Conservation (phyloP, 2,329 filamentous ascomycete species). For the Ascosphaera pollenicola region DNA sequence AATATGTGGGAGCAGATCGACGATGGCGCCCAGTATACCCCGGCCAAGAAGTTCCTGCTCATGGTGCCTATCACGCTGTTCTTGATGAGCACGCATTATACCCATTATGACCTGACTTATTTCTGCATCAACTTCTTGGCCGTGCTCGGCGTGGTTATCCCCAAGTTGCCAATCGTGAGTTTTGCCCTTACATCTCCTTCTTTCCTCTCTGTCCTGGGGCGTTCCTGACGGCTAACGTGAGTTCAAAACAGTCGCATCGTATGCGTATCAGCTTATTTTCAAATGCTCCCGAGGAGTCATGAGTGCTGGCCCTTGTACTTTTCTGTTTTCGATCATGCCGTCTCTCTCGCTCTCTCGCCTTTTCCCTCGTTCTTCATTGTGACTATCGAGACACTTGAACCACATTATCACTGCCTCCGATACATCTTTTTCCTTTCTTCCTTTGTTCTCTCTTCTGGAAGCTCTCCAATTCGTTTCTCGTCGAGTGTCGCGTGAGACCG, state of each 20-base stretch:
- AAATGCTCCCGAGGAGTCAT: conserved; percentile 39
- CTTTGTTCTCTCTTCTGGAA: too few species aligned
- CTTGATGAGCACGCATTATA: conserved; percentile 94
- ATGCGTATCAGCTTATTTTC: conserved; percentile 58
- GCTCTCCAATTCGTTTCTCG: too few species aligned
- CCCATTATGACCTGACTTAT: conserved; percentile 90
- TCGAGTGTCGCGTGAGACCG: too few species aligned
- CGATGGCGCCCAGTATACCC: conserved; percentile 95
- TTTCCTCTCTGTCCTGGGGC: too few species aligned
- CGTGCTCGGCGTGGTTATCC: conserved; percentile 78
- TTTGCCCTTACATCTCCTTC: conserved; percentile 13
- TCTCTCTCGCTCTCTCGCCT: not conserved
- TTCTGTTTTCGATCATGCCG: not conserved
- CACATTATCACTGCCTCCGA: too few species aligned
- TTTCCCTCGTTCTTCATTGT: too few species aligned
- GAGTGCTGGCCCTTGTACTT: not conserved
- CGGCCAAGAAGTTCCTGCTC: conserved; percentile 93
- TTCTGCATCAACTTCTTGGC: conserved; percentile 96
- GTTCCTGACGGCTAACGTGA: too few species aligned
- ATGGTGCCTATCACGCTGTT: conserved; percentile 89
- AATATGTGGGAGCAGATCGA: conserved; percentile 99
- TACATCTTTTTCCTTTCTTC: too few species aligned
- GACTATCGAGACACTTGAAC: too few species aligned
- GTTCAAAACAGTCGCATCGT: conserved; percentile 64
- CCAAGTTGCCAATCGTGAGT: conserved; percentile 85